phyloP scores from a whole-genome alignment of 352 stramenopile species.

The Phytopythium kandeliae region DNA sequence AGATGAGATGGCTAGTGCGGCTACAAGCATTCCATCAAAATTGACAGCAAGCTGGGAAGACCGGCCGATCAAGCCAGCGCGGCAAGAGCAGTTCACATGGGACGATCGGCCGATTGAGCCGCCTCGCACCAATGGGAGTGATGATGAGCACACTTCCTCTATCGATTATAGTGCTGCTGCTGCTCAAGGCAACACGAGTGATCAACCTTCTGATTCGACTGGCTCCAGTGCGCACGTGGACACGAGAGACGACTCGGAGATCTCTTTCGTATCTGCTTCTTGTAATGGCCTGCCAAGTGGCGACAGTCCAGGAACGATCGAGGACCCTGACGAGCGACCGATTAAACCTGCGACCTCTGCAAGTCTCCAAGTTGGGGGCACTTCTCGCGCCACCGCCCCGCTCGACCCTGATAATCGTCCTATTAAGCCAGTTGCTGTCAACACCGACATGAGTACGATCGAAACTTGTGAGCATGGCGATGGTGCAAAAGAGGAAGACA shows the following conservation, averaged over 20 bases:
- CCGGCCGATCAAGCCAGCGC: constrained; percentile 4
- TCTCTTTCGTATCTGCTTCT: neutral
- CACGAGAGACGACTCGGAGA: too few relatives aligned
- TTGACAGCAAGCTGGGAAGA: constrained; percentile 10
- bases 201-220: too few relatives aligned
- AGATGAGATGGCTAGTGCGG: neutral
- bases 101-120: constrained; percentile 13
- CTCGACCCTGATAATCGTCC: neutral
- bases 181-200: neutral
- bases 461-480: neutral
- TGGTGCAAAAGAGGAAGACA: neutral
- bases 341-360: constrained; percentile 6
- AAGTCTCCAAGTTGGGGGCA: neutral
- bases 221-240: neutral
- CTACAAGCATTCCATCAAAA: neutral
- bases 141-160: neutral
- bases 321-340: constrained; percentile 7
- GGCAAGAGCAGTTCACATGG: constrained; percentile 6
- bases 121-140: neutral
- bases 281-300: neutral
- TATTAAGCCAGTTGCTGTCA: neutral
- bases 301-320: neutral
- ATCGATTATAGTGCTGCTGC: neutral
- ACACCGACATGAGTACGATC: neutral
- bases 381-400: neutral